These are phyloP conservation scores for Candida andamanensis DNA, from an alignment of 805 yeast genomes.

Conservation along the genomic window DNA sequence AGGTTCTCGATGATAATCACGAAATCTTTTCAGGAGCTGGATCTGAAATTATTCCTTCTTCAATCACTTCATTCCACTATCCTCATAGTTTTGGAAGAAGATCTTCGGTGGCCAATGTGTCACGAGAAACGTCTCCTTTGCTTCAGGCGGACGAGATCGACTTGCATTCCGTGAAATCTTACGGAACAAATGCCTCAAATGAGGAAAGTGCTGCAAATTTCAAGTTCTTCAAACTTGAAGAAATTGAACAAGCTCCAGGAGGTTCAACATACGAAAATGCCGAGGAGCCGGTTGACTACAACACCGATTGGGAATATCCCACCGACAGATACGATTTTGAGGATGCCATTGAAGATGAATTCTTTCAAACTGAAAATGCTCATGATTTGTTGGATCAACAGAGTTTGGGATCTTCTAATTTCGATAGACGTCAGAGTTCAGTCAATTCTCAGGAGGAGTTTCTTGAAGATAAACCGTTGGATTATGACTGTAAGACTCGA, in stretches of 20 bases:
- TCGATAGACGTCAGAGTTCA: slow-evolving; percentile 12
- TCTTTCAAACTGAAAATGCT: not conserved
- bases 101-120: slow-evolving; percentile 13
- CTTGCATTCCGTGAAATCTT: slow-evolving; percentile 29
- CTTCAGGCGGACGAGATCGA: slow-evolving; percentile 23
- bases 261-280: slow-evolving; percentile 68
- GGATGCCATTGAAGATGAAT: slow-evolving; percentile 3
- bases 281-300: slow-evolving; percentile 58
- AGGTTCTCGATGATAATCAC: slow-evolving; percentile 41
- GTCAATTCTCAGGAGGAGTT: slow-evolving; percentile 4
- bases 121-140: slow-evolving; percentile 34
- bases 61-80: slow-evolving; percentile 72
- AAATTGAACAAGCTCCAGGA: slow-evolving; percentile 84
- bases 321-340: slow-evolving; percentile 17
- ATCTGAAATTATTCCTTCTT: slow-evolving; percentile 69
- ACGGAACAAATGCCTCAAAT: slow-evolving; percentile 30
- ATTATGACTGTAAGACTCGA: slow-evolving; percentile 17
- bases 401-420: slow-evolving; percentile 8
- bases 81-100: slow-evolving; percentile 45
- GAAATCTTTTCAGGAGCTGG: slow-evolving; percentile 80
- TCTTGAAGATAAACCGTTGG: slow-evolving; percentile 10
- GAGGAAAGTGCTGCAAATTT: slow-evolving; percentile 45
- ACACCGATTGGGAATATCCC: slow-evolving; percentile 68
- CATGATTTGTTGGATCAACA: slow-evolving; percentile 8
- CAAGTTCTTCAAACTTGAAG: slow-evolving; percentile 77